Conservation (phyloP, 306 rosid genomes). For the Quercus aquifolioides region DNA sequence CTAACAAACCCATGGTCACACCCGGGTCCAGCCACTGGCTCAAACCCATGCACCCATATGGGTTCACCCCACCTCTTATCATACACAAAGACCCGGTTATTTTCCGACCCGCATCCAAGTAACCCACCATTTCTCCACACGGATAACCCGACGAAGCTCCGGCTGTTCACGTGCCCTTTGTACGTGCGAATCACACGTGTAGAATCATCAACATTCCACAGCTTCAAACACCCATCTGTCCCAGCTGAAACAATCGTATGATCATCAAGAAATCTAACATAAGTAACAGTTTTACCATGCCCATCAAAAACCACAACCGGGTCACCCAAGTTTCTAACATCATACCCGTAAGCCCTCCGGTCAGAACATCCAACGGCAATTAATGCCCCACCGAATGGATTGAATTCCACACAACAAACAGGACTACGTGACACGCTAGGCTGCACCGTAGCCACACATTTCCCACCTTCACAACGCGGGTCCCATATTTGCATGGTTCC, state of each 20-base stretch:
- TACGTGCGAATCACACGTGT: constrained; percentile 39
- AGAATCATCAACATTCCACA: constrained; percentile 36
- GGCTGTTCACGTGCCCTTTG: constrained; percentile 42
- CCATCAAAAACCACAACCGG: constrained; percentile 45
- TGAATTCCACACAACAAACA: constrained; percentile 60
- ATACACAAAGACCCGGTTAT: constrained; percentile 44
- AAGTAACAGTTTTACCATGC: constrained; percentile 49
- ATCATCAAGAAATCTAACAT: constrained; percentile 40
- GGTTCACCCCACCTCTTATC: constrained; percentile 58
- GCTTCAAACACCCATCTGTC: constrained; percentile 48
- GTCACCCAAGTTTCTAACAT: constrained; percentile 35
- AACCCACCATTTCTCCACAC: constrained; percentile 50
- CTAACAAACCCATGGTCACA: constrained; percentile 40
- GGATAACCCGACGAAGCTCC: constrained; percentile 62
- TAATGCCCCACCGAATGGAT: constrained; percentile 26
- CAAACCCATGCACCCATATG: constrained; percentile 51
- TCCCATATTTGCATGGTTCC: constrained; percentile 73
- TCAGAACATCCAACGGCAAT: constrained; percentile 61
- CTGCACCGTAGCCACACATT: constrained; percentile 31
- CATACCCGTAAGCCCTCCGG: constrained; percentile 51
- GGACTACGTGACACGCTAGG: constrained; percentile 33
- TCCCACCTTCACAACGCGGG: constrained; percentile 42
- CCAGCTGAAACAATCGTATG: constrained; percentile 40
- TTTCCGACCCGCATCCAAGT: constrained; percentile 65
- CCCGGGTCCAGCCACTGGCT: background rate